Evolutionary conservation across 2,329 filamentous ascomycete genomes (phyloP).

Genomic region (Hymenoscyphus albidus): DNA sequence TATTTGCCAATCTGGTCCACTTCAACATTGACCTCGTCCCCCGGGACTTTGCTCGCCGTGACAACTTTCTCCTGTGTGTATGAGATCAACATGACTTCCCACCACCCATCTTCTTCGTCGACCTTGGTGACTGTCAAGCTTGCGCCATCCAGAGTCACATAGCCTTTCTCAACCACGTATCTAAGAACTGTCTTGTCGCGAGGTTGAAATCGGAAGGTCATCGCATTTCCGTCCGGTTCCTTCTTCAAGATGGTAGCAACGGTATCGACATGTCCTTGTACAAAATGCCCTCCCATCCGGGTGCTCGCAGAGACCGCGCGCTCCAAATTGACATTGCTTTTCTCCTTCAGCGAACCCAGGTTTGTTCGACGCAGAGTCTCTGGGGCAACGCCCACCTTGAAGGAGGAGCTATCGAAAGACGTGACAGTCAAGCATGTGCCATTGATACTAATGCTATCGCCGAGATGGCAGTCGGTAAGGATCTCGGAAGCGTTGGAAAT

Average conservation of each 20-base stretch:
- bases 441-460: slow-evolving; percentile 93
- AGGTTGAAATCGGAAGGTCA: slow-evolving; percentile 81
- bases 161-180: slow-evolving; percentile 96
- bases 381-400: slow-evolving; percentile 91
- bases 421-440: slow-evolving; percentile 94
- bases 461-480: slow-evolving; percentile 76
- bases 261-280: slow-evolving; percentile 96
- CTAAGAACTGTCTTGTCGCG: slow-evolving; percentile 64
- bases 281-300: slow-evolving; percentile 96
- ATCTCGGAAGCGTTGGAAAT: slow-evolving; percentile 70
- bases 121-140: slow-evolving; percentile 90
- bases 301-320: slow-evolving; percentile 86
- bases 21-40: slow-evolving; percentile 37
- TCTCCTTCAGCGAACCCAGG: slow-evolving; percentile 67
- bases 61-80: slow-evolving; percentile 92
- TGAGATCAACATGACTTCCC: slow-evolving; percentile 95
- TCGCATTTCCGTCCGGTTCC: slow-evolving; percentile 80
- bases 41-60: slow-evolving; percentile 36
- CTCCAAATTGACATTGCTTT: slow-evolving; percentile 83
- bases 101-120: slow-evolving; percentile 73
- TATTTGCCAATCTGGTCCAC: slow-evolving; percentile 63
- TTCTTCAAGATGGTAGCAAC: slow-evolving; percentile 70
- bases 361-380: slow-evolving; percentile 96
- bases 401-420: slow-evolving; percentile 56
- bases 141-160: slow-evolving; percentile 88